Evolutionary conservation across 805 yeast species (phyloP), one percentile per base, ranked within the genome.

Genomic region (Cyberlindnera subsufficiens): DNA sequence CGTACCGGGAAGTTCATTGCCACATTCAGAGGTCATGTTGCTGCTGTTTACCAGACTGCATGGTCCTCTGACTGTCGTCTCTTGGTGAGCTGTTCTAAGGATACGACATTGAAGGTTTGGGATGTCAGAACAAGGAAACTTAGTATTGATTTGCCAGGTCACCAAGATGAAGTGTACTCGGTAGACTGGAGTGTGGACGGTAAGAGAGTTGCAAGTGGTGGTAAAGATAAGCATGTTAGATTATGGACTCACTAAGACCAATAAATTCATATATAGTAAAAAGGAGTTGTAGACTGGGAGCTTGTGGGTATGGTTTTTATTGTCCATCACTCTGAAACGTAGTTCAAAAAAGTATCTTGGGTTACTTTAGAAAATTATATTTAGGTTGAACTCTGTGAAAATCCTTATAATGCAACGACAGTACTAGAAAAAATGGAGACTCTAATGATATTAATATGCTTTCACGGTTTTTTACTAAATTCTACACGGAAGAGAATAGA

Each of bases 101-200:
- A 91, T 63, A 90, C 98, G 1, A 91, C 98, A 1, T 72, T 91
- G 58, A 91, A 91, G 63, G 96, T 91, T 2, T 91, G 98, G 98
- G 97, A 91, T 59, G 80, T 91, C 18, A 77, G 86, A 56, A 86
- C 96, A 3, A 74, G 83, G 50, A 91, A 91, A 59, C 68, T 93
- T 43, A 75, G 80, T 45, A 87, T 83, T 15, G 99, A 93, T 64
- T 74, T 93, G 45, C 99, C 99, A 0, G 99, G 99, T 1, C 99
- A 93, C 60, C 69, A 81, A 14, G 99, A 93, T 58, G 99, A 93
- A 65, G 96, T 93, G 1, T 93, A 78, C 60, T 95, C 97, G 0
- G 96, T 93, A 4, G 99, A 93, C 57, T 93, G 99, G 99, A 86
- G 96, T 68, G 79, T 84, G 43, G 99, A 93, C 61, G 99, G 99